Evolutionary conservation across 2,329 filamentous ascomycete species (phyloP).

Genomic region (Hymenoscyphus repandus): DNA sequence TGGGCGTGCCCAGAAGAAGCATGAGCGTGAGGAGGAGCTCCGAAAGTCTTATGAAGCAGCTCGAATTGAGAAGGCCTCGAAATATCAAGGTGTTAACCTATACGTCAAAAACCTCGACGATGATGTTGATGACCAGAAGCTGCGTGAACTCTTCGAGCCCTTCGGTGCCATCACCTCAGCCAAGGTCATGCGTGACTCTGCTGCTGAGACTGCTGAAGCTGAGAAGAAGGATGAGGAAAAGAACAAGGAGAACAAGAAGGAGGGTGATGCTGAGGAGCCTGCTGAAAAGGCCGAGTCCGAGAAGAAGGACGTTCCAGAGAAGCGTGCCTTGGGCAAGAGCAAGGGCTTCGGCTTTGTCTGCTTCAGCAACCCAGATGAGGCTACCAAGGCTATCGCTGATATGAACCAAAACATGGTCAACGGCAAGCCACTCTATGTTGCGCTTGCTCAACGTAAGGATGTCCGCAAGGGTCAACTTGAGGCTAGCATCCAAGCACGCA

Average conservation of each 20-base stretch:
- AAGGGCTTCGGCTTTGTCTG: conserved; percentile 99
- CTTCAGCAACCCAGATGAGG: conserved; percentile 99
- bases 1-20: conserved; percentile 98
- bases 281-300: conserved; percentile 40
- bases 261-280: conserved; percentile 35
- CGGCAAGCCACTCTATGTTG: conserved; percentile 95
- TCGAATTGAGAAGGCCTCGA: conserved; percentile 95
- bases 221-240: conserved; percentile 47
- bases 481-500: conserved; percentile 97
- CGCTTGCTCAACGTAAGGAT: conserved; percentile 98
- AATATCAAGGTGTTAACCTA: conserved; percentile 98
- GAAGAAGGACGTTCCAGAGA: conserved; percentile 47
- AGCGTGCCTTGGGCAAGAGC: conserved; percentile 79
- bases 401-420: conserved; percentile 99
- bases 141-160: conserved; percentile 85
- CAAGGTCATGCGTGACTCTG: conserved; percentile 95
- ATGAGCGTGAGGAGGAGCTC: conserved; percentile 98
- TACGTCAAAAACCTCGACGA: conserved; percentile 99
- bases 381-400: conserved; percentile 97
- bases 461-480: conserved; percentile 99
- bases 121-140: conserved; percentile 95
- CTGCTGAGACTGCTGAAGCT: conserved; percentile 44
- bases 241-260: conserved; percentile 45
- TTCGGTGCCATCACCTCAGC: conserved; percentile 96
- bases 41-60: conserved; percentile 98